Evolutionary conservation across 768 basidiomycete genomes (phyloP).

Genomic region (Tricholoma furcatifolium): DNA sequence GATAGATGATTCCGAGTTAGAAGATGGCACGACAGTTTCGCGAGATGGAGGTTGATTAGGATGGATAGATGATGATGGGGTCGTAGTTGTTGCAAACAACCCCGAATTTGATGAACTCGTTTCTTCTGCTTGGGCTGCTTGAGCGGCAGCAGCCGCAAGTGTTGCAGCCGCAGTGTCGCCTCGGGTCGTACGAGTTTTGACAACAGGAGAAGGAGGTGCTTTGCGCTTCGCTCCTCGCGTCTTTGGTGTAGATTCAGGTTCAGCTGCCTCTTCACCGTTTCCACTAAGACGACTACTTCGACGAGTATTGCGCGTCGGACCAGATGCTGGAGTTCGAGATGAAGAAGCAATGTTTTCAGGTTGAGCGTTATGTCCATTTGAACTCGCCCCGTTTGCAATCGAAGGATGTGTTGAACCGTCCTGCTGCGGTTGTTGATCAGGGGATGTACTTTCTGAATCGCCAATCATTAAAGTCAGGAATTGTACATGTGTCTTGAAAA

Average conservation of each 20-base stretch:
- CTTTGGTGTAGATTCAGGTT: constrained; percentile 9
- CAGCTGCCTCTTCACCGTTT: not conserved
- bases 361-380: not conserved
- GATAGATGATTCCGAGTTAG: constrained; percentile 7
- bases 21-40: not conserved
- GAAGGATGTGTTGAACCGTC: constrained; percentile 18
- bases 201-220: constrained; percentile 7
- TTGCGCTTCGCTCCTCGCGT: constrained; percentile 14
- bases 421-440: constrained; percentile 11
- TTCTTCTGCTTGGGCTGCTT: constrained; percentile 11
- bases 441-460: not conserved
- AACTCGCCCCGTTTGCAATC: too few species aligned
- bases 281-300: constrained; percentile 10
- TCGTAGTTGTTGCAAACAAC: not conserved
- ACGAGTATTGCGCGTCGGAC: constrained; percentile 13
- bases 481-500: constrained; percentile 2
- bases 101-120: constrained; percentile 9
- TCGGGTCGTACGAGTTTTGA: constrained; percentile 9
- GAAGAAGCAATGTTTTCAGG: not conserved
- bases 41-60: not conserved
- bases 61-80: not conserved
- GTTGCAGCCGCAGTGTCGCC: constrained; percentile 4
- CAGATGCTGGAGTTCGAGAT: constrained; percentile 5
- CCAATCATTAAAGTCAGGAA: not conserved
- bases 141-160: constrained; percentile 6